Evolutionary conservation across 805 yeast species (phyloP).

Genomic region (Ogataea pilisensis): DNA sequence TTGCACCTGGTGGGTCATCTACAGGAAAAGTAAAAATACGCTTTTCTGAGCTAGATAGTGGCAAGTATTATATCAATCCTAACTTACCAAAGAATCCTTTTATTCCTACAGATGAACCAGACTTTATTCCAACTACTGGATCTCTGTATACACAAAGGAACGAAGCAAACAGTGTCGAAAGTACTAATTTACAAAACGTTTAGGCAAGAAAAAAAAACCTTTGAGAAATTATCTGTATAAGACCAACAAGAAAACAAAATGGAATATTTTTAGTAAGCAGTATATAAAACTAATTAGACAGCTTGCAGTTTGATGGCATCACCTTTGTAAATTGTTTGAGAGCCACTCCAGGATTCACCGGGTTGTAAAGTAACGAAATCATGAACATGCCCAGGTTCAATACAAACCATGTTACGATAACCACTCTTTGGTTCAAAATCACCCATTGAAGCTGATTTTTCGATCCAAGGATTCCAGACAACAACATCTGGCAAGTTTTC

Average conservation of each 20-base stretch:
- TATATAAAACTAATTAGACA: slow-evolving; percentile 27
- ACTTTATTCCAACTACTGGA: slow-evolving; percentile 37
- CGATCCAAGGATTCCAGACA: slow-evolving; percentile 98
- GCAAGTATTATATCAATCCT: slow-evolving; percentile 59
- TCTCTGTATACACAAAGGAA: not conserved
- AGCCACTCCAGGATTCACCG: slow-evolving; percentile 73
- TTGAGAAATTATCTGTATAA: no score
- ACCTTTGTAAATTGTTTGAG: slow-evolving; percentile 54
- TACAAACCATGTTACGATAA: slow-evolving; percentile 82
- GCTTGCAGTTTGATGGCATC: slow-evolving; percentile 63
- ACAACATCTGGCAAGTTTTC: slow-evolving; percentile 60
- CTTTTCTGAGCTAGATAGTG: slow-evolving; percentile 42
- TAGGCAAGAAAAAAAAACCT: no score
- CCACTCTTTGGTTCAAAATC: slow-evolving; percentile 89
- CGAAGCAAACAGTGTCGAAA: not conserved
- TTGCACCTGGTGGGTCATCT: slow-evolving; percentile 38
- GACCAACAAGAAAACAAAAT: no score
- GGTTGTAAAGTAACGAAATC: slow-evolving; percentile 60
- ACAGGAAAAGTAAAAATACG: slow-evolving; percentile 57
- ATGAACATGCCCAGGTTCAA: slow-evolving; percentile 89
- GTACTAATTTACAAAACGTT: no score
- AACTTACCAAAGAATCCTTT: slow-evolving; percentile 72
- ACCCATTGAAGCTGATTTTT: slow-evolving; percentile 74
- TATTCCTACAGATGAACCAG: slow-evolving; percentile 45
- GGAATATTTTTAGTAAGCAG: no score